These are phyloP conservation scores for Eucalyptus erythrocorys DNA, from an alignment of 345 rosid genomes.

Conservation along the genomic window DNA sequence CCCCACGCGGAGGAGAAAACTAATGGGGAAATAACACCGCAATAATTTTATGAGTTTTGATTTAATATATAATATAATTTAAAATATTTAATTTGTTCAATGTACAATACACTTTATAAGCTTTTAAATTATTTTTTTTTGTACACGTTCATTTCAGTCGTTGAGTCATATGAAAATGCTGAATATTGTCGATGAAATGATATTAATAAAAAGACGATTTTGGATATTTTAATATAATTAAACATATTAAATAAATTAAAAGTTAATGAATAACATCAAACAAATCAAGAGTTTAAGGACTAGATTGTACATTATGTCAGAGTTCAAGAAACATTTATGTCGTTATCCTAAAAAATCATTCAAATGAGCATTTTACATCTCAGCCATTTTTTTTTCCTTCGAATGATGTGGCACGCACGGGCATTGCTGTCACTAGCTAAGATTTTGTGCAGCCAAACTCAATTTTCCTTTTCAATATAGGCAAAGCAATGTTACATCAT, in stretches of 20 bases:
- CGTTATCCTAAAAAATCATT: background rate
- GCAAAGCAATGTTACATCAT: background rate
- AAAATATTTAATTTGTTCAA: too few species aligned
- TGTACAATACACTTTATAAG: fast-evolving
- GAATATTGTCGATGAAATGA: fast-evolving
- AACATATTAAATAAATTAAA: too few species aligned
- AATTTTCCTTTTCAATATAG: background rate
- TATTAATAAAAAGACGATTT: fast-evolving
- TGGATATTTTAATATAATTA: fast-evolving
- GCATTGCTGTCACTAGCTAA: background rate
- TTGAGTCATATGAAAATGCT: fast-evolving
- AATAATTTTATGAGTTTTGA: background rate
- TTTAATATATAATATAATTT: too few species aligned
- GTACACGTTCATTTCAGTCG: fast-evolving
- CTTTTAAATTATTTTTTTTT: too few species aligned
- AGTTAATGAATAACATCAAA: fast-evolving
- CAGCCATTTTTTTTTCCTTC: background rate
- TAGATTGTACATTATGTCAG: fast-evolving
- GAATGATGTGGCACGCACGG: background rate
- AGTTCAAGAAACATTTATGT: too few species aligned
- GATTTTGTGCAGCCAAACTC: background rate
- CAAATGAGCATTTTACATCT: background rate
- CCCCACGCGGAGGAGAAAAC: background rate
- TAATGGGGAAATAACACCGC: too few species aligned
- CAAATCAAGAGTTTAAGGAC: too few species aligned